These are phyloP conservation scores for Knoxdaviesia capensis DNA, from an alignment of 2,329 filamentous ascomycete species.

Conservation along the genomic window DNA sequence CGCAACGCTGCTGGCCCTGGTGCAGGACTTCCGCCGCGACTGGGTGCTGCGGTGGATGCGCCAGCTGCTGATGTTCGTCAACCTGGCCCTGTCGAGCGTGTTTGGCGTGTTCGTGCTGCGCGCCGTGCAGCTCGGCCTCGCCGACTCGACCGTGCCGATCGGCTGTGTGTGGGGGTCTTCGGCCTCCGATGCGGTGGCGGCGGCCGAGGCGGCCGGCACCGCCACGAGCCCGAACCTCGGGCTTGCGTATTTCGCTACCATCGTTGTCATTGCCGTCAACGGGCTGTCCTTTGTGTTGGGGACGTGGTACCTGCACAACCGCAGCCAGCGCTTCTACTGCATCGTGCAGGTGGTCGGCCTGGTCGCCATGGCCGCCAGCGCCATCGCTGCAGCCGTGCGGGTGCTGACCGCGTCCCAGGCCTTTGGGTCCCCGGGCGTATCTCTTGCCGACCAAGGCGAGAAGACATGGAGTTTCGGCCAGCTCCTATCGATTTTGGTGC, in stretches of 20 bases:
- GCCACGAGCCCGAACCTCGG: constrained; percentile 17
- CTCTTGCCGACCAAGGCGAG: constrained; percentile 30
- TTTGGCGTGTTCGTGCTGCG: constrained; percentile 36
- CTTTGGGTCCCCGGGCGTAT: constrained; percentile 31
- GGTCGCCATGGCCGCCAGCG: constrained; percentile 33
- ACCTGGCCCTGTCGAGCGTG: constrained; percentile 35
- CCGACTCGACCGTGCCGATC: constrained; percentile 33
- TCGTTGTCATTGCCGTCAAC: constrained; percentile 39
- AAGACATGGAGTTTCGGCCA: constrained; percentile 43
- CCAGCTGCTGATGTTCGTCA: constrained; percentile 45
- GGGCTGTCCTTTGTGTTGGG: constrained; percentile 35
- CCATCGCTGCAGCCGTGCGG: constrained; percentile 35
- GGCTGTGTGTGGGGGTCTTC: constrained; percentile 31
- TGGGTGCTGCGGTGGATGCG: constrained; percentile 47
- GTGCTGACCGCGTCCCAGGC: constrained; percentile 38
- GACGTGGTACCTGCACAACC: constrained; percentile 44
- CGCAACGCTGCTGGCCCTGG: constrained; percentile 40
- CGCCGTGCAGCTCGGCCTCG: constrained; percentile 28
- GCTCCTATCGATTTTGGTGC: constrained; percentile 35
- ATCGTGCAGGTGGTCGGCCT: constrained; percentile 30
- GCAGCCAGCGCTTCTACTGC: constrained; percentile 31
- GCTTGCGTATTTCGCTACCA: constrained; percentile 35
- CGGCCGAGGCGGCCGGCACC: constrained; percentile 8
- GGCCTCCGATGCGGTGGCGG: constrained; percentile 11
- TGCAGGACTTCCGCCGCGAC: constrained; percentile 44